Evolutionary conservation across 805 yeast species (phyloP), one percentile per base, ranked within the genome.

Genomic region (Kodamaea hsintzibuensis): DNA sequence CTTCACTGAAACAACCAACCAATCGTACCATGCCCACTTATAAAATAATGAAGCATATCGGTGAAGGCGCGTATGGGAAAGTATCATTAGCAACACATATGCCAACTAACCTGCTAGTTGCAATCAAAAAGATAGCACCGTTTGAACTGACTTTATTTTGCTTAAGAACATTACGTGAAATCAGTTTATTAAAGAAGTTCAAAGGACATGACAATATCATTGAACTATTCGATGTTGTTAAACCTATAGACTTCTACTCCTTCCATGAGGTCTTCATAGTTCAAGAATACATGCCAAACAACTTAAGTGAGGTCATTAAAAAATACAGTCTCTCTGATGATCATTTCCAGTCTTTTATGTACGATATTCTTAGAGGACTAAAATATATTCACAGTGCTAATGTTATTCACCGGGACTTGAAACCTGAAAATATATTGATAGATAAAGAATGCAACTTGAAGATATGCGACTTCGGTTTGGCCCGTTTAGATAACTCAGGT

Each of bases 1-100:
- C 25, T 22, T 16, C n/a, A 9, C 44, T 6, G 10, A 35, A 12
- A 38, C 14, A 14, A 25, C 14, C 16, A 47, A 42, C 39, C 54
- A 56, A 7, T 79, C 84, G 1, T 88, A 86, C 69, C 85, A 60
- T 81, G 88, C 13, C 82, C 86, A 2, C 78, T 81, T 88, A 83
- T 64, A 82, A 82, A 55, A 79, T 88, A 7, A 72, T 74, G 16
- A 83, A 82, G 54, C 73, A 86, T 3, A 72, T 89, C 5, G 96
- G 96, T 3, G 89, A 86, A 66, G 96, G 96, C 1, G 91, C 95
- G 0, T 89, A 89, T 60, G 95, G 96, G 0, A 79, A 87, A 2
- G 96, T 89, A 4, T 86, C 88, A 47, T 78, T 84, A 3, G 95
- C 91, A 0, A 66, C 77, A 9, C 90, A 86, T 60, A 76, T 76